phyloP scores from a whole-genome alignment of 1,284 basidiomycete species.

The Tilletia walkeri region DNA sequence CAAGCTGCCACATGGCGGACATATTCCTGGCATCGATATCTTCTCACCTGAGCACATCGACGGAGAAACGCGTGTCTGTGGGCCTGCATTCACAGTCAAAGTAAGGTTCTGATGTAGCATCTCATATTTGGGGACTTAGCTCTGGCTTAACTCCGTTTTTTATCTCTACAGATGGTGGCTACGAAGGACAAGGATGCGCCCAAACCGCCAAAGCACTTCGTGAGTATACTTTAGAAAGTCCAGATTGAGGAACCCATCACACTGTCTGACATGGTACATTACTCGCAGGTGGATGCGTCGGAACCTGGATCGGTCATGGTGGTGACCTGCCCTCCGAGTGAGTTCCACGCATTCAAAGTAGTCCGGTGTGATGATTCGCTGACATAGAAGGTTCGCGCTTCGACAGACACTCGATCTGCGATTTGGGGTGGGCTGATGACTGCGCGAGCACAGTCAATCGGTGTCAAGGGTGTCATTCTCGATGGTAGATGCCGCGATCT shows the following conservation, averaged over 20 bases:
- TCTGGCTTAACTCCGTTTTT: too few species aligned
- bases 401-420: constrained; percentile 72
- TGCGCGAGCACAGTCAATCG: constrained; percentile 71
- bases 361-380: not conserved
- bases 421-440: constrained; percentile 92
- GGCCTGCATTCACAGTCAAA: constrained; percentile 84
- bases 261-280: not conserved
- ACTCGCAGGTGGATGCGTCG: constrained; percentile 68
- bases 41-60: constrained; percentile 59
- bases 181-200: constrained; percentile 67
- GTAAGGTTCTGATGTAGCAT: constrained; percentile 37
- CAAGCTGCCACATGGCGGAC: constrained; percentile 71
- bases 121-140: not conserved
- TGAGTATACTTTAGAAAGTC: constrained; percentile 25
- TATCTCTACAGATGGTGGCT: constrained; percentile 64
- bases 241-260: not conserved
- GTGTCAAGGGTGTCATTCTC: constrained; percentile 73
- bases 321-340: constrained; percentile 73
- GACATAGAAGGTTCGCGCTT: not conserved
- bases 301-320: constrained; percentile 70
- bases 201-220: constrained; percentile 73
- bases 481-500: constrained; percentile 78
- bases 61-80: constrained; percentile 58
- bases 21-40: constrained; percentile 74
- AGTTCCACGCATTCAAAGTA: constrained; percentile 33